Evolutionary conservation across 2,329 filamentous ascomycete species (phyloP).

Genomic region (Didymosphaeria variabile): DNA sequence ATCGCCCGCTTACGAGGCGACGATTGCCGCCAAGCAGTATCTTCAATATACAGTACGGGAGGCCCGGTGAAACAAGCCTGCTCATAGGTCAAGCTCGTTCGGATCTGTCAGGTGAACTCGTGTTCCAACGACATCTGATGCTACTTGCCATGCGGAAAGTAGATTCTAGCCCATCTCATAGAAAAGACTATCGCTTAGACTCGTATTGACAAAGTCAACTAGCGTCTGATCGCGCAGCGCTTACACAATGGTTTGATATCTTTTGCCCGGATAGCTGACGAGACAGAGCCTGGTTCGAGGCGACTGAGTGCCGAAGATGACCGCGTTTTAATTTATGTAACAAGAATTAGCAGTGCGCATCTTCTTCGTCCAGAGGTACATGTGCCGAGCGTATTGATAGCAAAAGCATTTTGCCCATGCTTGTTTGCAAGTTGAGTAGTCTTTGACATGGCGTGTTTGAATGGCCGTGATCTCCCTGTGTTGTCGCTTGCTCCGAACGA

Average conservation of each 20-base stretch:
- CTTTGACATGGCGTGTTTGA: conserved; percentile 15
- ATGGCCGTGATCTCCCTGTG: conserved; percentile 15
- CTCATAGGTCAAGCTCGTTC: conserved; percentile 35
- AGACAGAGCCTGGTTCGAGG: conserved; percentile 23
- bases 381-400: conserved; percentile 6
- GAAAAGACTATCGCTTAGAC: conserved; percentile 28
- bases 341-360: conserved; percentile 17
- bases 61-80: conserved; percentile 41
- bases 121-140: conserved; percentile 30
- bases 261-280: conserved; percentile 21
- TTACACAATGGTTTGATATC: conserved; percentile 28
- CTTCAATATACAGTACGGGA: conserved; percentile 47
- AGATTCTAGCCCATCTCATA: conserved; percentile 23
- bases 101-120: conserved; percentile 41
- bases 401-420: conserved; percentile 26
- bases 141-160: conserved; percentile 17
- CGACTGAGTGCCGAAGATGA: conserved; percentile 18
- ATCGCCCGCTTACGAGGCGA: conserved; percentile 29
- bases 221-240: conserved; percentile 21
- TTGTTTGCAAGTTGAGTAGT: conserved; percentile 1
- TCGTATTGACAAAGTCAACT: conserved; percentile 20
- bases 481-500: neutral
- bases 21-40: conserved; percentile 40
- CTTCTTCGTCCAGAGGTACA: conserved; percentile 6
- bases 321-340: conserved; percentile 21